Percentiles rank a stretch among this genome's conserved stretches.
Conservation (phyloP, 257 asterid genomes). For the Parsonsia alboflavescens region DNA sequence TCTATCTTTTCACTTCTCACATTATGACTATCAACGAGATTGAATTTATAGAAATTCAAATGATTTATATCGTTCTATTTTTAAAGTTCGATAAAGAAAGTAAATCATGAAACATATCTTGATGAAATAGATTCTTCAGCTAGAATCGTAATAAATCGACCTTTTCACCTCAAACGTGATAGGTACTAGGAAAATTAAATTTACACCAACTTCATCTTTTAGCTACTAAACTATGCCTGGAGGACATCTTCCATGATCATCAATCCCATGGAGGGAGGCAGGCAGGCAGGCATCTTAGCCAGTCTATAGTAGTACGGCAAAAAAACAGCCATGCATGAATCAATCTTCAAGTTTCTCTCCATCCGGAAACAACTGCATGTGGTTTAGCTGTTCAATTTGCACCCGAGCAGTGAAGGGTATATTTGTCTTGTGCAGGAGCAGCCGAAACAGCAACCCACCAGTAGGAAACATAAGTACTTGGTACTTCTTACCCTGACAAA, state of each 20-base stretch:
- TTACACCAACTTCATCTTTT: too few species aligned
- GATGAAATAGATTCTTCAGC: too few species aligned
- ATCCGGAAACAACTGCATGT: conserved; percentile 12
- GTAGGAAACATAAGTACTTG: not conserved
- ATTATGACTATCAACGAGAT: too few species aligned
- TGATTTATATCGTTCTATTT: too few species aligned
- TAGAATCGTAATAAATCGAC: too few species aligned
- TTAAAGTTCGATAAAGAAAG: too few species aligned
- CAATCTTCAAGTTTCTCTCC: not conserved
- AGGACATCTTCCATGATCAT: not conserved
- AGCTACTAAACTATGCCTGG: too few species aligned
- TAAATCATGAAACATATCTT: too few species aligned
- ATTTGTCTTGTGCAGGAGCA: not conserved
- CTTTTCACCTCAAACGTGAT: too few species aligned
- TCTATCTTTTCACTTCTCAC: too few species aligned
- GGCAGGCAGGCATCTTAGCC: conserved; percentile 7
- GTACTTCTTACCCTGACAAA: not conserved
- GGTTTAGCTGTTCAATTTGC: not conserved
- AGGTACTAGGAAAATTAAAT: too few species aligned
- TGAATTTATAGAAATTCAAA: too few species aligned
- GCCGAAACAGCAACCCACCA: not conserved
- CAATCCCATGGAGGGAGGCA: not conserved
- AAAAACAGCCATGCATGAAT: conserved; percentile 14
- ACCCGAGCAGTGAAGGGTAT: not conserved
- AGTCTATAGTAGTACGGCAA: not conserved